Base-by-base conservation (phyloP, 345 rosid species). In the Gynandropsis gynandra region DNA sequence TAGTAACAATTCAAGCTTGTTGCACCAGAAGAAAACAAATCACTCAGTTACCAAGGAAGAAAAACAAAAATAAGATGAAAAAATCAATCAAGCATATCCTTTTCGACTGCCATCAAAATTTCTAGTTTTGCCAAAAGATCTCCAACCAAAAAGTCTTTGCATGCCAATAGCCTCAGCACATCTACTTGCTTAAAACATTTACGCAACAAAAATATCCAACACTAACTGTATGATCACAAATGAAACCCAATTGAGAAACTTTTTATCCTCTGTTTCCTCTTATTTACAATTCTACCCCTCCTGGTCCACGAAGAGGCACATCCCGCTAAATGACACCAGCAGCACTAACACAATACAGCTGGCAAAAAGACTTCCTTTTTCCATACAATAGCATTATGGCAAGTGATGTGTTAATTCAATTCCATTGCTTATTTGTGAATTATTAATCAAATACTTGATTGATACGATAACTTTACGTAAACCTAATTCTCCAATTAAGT, bases 311-410 rank as follows among this genome's bases (percentile, higher is more conserved):
- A 59, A 31, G 37, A 56, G 9, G 29, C 46, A 52, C 56, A 54
- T 51, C 59, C 53, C 61, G 35, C 70, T 66, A 59, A 3, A 59
- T 56, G 61, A 59, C 70, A 66, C 61, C 16, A 54, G 19, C 65
- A 53, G 47, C 52, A 54, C 61, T 53, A 54, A 59, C 52, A 61
- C 48, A 47, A 47, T 17, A 66, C 65, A 66, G 71, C 65, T 66
- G 65, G 61, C 50, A 59, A 24, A n/a, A 40, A 29, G 41, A 66
- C 65, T 59, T 44, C 5, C 0, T 4, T 37, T 8, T 27, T 55
- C 51, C 39, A 46, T 54, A 66, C 56, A 59, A 54, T 51, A 58
- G 24, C 70, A 65, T 59, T 59, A 65, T 16, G 42, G 32, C 56
- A 52, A 65, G 44, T 58, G 51, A 52, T 45, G 44, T 19, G 7